These are phyloP conservation scores for Sclerotinia borealis DNA, from an alignment of 2,329 filamentous ascomycete genomes.

Conservation along the genomic window DNA sequence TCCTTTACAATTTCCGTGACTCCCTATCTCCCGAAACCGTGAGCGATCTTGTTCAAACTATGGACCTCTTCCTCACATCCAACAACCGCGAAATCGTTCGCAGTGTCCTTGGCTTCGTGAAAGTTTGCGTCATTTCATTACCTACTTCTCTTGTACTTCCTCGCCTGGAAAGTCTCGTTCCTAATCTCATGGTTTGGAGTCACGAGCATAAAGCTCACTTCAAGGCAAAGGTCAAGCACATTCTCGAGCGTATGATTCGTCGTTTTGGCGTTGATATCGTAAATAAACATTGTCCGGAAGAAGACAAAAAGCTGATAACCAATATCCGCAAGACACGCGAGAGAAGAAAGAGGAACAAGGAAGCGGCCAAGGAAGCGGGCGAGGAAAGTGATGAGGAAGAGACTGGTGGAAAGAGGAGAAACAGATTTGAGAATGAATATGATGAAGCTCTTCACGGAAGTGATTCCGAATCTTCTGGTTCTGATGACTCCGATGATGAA, in stretches of 20 bases:
- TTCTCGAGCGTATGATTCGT: constrained; percentile 87
- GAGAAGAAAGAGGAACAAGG: constrained; percentile 83
- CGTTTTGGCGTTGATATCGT: constrained; percentile 81
- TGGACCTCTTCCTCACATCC: constrained; percentile 92
- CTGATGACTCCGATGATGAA: constrained; percentile 58
- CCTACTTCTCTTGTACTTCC: constrained; percentile 74
- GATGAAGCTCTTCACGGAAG: constrained; percentile 81
- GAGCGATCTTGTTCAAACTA: constrained; percentile 81
- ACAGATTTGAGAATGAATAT: constrained; percentile 84
- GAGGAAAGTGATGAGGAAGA: constrained; percentile 53
- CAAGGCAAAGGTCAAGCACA: constrained; percentile 96
- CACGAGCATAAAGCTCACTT: constrained; percentile 98
- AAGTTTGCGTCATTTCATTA: constrained; percentile 85
- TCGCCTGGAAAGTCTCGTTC: constrained; percentile 69
- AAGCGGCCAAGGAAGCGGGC: constrained; percentile 52
- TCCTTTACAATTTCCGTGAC: constrained; percentile 84
- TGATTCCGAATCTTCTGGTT: constrained; percentile 50
- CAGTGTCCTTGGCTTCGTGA: constrained; percentile 91
- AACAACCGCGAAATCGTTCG: constrained; percentile 97
- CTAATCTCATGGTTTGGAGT: constrained; percentile 91
- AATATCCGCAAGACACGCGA: constrained; percentile 97
- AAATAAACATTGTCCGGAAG: constrained; percentile 74
- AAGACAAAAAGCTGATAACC: constrained; percentile 80
- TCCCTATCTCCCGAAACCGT: constrained; percentile 64
- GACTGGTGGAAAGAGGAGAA: constrained; percentile 43